A percentile compares a stretch with the other conserved stretches of the same genome.
phyloP scores from a whole-genome alignment of 2,329 filamentous ascomycete genomes.

The Neopestalotiopsis sp. region DNA sequence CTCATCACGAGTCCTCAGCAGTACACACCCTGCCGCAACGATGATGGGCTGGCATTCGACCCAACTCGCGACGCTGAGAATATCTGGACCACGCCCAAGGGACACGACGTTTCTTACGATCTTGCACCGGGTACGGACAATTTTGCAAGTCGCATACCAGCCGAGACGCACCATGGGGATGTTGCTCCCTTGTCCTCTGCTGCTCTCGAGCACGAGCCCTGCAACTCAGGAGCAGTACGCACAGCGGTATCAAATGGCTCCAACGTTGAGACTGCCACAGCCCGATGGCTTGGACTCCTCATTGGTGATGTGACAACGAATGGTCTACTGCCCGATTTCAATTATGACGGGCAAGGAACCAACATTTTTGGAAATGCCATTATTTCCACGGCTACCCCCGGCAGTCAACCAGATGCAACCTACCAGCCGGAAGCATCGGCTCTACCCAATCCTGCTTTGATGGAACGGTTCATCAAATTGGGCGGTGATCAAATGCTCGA shows the following conservation, averaged over 20 bases:
- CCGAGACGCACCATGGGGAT: neutral
- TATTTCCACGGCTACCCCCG: neutral
- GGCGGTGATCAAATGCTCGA: neutral
- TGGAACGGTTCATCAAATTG: neutral
- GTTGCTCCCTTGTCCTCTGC: neutral
- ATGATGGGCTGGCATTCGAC: too few relatives aligned
- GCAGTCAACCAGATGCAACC: neutral
- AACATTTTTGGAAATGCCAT: neutral
- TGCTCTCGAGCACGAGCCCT: neutral
- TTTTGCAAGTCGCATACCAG: neutral
- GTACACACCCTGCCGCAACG: too few relatives aligned
- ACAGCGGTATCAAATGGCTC: neutral
- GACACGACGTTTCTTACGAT: neutral
- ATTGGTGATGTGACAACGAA: neutral
- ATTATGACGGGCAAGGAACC: neutral
- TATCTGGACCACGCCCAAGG: too few relatives aligned
- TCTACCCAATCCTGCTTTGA: neutral
- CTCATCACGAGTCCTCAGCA: too few relatives aligned
- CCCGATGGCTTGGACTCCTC: neutral
- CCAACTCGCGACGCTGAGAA: too few relatives aligned
- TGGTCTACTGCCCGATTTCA: neutral
- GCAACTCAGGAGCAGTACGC: neutral
- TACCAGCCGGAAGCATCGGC: neutral
- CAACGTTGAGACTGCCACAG: neutral
- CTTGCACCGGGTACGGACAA: neutral